Base-by-base conservation (phyloP, 345 rosid species). In the Mallotus nudiflorus region DNA sequence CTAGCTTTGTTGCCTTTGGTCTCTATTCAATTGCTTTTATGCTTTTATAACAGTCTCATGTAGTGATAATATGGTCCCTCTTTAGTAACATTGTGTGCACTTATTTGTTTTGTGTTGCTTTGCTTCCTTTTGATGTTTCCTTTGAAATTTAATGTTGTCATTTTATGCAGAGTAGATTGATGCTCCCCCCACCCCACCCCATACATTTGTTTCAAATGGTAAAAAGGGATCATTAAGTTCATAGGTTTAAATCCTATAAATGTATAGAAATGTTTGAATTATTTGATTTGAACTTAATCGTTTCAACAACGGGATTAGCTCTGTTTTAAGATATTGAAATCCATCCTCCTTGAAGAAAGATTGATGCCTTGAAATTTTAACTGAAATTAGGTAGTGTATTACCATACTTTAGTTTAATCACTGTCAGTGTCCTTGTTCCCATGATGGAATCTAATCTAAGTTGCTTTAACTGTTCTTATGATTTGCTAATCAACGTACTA, bases 391-490 rank as follows among this genome's bases (percentile, higher is more conserved):
- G n/a, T n/a, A n/a, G 27, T 39, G 71, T 6, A 57, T 54, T 54
- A 16, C 50, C 51, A 33, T 27, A 9, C 16, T 50, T 11, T 15
- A 16, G 24, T 63, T n/a, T n/a, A n/a, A 57, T 46, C 44, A 42
- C 9, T 42, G 24, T 42, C 27, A 46, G 48, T 50, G 55, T 50
- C 35, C 39, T 22, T 20, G 39, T 22, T 48, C 31, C 52, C 16
- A 7, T 51, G 25, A 35, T 37, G 51, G 51, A 68, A 53, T 4
- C 6, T 35, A 67, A 67, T 67, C 71, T 14, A n/a, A 33, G 28
- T 16, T 25, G 15, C 48, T 18, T 48, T 48, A 57, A n/a, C 20
- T 57, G 9, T 57, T 29, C 20, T n/a, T 56, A 15, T 56, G 39
- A 56, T 56, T n/a, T n/a, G n/a, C n/a, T n/a, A n/a, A n/a, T n/a